Percentiles rank a stretch among this genome's conserved stretches.
These are phyloP conservation scores for Colletotrichum orchidophilum DNA, from an alignment of 2,329 filamentous ascomycete genomes.

Conservation along the genomic window DNA sequence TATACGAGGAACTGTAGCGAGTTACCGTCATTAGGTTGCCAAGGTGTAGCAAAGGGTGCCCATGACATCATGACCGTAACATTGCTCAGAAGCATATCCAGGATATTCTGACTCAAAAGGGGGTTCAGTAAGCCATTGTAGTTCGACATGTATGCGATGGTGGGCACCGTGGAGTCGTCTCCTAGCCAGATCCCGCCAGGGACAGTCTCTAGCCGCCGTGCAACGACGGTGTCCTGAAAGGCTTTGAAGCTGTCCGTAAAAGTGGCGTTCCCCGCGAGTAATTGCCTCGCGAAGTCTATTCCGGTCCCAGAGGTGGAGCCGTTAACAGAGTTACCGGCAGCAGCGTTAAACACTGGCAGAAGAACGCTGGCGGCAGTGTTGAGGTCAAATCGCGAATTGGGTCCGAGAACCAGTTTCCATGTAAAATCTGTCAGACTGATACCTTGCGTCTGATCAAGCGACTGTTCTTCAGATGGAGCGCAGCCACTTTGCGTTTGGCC, in stretches of 20 bases:
- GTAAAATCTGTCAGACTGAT: slow-evolving; percentile 47
- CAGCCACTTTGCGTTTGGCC: slow-evolving; percentile 63
- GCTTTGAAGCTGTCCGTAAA: slow-evolving; percentile 70
- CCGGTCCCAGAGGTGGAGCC: slow-evolving; percentile 34
- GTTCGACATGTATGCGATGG: slow-evolving; percentile 77
- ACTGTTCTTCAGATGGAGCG: slow-evolving; percentile 57
- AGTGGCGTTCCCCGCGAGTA: slow-evolving; percentile 22
- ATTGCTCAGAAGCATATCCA: slow-evolving; percentile 74
- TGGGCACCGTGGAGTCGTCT: slow-evolving; percentile 65
- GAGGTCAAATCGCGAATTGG: slow-evolving; percentile 38
- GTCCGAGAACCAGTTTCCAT: slow-evolving; percentile 53
- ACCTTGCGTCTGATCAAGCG: slow-evolving; percentile 49
- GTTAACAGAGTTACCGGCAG: slow-evolving; percentile 34
- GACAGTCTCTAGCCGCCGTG: slow-evolving; percentile 72
- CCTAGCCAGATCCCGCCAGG: slow-evolving; percentile 86
- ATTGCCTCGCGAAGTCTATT: slow-evolving; percentile 26
- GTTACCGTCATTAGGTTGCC: slow-evolving; percentile 73
- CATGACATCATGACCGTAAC: slow-evolving; percentile 77
- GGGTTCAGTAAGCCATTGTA: slow-evolving; percentile 62
- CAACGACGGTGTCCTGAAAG: slow-evolving; percentile 73
- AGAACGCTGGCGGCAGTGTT: slow-evolving; percentile 39
- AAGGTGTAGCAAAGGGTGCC: slow-evolving; percentile 79
- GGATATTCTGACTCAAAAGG: slow-evolving; percentile 71
- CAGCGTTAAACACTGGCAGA: slow-evolving; percentile 49
- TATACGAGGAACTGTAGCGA: slow-evolving; percentile 84